A percentile compares a stretch with the other conserved stretches of the same genome.
Evolutionary conservation across 2,329 filamentous ascomycete genomes (phyloP).

Genomic region (Sarocladium kiliense): DNA sequence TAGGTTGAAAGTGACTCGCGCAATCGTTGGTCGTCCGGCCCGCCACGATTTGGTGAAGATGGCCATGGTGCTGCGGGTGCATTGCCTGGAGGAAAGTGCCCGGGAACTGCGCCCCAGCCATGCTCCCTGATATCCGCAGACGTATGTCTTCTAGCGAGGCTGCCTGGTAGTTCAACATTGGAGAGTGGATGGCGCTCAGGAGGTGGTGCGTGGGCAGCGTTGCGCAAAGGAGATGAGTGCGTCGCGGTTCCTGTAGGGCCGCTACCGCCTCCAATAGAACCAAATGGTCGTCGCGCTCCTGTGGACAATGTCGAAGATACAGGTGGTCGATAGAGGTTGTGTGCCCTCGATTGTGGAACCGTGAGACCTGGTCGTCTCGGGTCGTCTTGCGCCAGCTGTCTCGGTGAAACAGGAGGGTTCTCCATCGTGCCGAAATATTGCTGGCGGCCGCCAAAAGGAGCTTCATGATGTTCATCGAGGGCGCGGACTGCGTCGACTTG

Average conservation of each 20-base stretch:
- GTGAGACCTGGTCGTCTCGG: constrained; percentile 68
- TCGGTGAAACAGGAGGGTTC: constrained; percentile 77
- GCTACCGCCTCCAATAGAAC: constrained; percentile 74
- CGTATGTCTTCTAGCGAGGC: constrained; percentile 79
- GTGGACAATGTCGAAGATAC: constrained; percentile 78
- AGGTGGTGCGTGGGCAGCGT: constrained; percentile 60
- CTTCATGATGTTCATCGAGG: constrained; percentile 63
- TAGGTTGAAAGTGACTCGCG: constrained; percentile 53
- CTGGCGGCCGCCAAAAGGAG: constrained; percentile 62
- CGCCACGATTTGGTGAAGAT: constrained; percentile 45
- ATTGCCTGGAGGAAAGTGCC: constrained; percentile 59
- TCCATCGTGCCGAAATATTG: constrained; percentile 65
- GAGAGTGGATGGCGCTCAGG: constrained; percentile 61
- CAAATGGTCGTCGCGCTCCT: constrained; percentile 73
- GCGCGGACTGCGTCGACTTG: constrained; percentile 52
- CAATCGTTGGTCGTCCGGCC: constrained; percentile 48
- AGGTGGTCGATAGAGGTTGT: constrained; percentile 68
- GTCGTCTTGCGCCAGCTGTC: constrained; percentile 82
- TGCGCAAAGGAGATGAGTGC: constrained; percentile 70
- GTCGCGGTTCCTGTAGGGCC: constrained; percentile 30
- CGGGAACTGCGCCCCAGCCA: constrained; percentile 63
- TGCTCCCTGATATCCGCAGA: constrained; percentile 92
- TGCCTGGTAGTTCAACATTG: constrained; percentile 58
- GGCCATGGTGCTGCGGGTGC: constrained; percentile 47
- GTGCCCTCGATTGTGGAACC: constrained; percentile 52